Evolutionary conservation across 164 flowering plant genomes (phyloP), one percentile per base, ranked within the genome.

Genomic region (Macadamia integrifolia): DNA sequence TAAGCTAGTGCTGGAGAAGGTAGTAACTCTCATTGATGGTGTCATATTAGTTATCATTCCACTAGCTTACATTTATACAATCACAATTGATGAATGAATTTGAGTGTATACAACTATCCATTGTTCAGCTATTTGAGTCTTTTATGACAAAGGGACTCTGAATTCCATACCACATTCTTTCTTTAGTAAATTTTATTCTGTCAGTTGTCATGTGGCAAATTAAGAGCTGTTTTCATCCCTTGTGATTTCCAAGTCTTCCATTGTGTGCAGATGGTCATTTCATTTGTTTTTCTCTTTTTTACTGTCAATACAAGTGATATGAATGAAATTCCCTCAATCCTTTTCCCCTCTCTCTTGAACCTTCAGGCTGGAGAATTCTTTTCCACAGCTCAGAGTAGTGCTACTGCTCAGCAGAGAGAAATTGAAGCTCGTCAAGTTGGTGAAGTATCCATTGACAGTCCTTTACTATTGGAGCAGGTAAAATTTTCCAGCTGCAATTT

Each of bases 351-450:
- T 2, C 40, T 35, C 40, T 35, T 35, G 40, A 35, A 35, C 5
- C 68, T 77, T 64, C 80, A 94, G 99, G 92, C 91, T 79, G 91
- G 91, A 66, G 97, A 89, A 75, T 87, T 92, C 74, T 94, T 94
- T 67, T 58, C 87, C 64, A 72, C 87, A 28, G 90, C 96, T 60
- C 91, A 75, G 64, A 83, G 83, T 67, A 85, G 79, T 72, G 98
- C 97, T 50, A 59, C 85, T 42, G 89, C 84, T n/a, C 91, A 80
- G 71, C 97, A 90, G 60, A 83, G 84, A 70, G 97, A 92, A 80
- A 69, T 72, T 65, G 86, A 81, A 79, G 77, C 87, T 56, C 77
- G 31, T 9, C 77, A 74, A 10, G 53, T 53, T 71, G 81, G 75
- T 74, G 93, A 83, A 77, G 92, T 79, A 62, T 85, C 93, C 6